phyloP scores from a whole-genome alignment of 2,329 filamentous ascomycete species.

The Lachnellula occidentalis region DNA sequence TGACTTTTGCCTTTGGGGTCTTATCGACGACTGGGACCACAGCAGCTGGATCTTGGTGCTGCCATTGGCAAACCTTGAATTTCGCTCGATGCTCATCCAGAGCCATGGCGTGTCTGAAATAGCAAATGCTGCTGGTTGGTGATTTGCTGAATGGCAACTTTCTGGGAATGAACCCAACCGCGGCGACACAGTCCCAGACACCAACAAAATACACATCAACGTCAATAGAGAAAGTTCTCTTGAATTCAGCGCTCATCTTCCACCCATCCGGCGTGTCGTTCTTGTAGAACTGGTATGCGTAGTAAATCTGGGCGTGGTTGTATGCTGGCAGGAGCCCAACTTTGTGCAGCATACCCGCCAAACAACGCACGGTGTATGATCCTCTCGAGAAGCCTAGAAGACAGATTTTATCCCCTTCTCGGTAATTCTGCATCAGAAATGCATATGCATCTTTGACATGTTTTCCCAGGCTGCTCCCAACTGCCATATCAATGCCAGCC shows the following conservation, averaged over 20 bases:
- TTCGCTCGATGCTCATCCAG: conserved; percentile 40
- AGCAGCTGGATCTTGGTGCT: conserved; percentile 27
- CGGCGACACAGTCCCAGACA: conserved; percentile 38
- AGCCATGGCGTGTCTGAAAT: conserved; percentile 40
- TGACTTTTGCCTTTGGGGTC: conserved; percentile 1
- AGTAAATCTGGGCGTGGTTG: conserved; percentile 49
- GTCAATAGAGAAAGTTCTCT: conserved; percentile 39
- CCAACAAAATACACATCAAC: conserved; percentile 40
- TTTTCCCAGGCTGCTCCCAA: conserved; percentile 38
- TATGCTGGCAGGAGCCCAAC: conserved; percentile 49
- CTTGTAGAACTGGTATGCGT: conserved; percentile 42
- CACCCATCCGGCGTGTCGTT: conserved; percentile 35
- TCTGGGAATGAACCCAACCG: conserved; percentile 37
- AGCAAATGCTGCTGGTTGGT: conserved; percentile 32
- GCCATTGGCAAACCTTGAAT: conserved; percentile 38
- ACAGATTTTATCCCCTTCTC: conserved; percentile 42
- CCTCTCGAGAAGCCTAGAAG: conserved; percentile 45
- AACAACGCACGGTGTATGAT: conserved; percentile 45
- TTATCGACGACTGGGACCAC: not conserved
- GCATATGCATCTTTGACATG: conserved; percentile 37
- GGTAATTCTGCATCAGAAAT: conserved; percentile 45
- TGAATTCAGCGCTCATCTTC: conserved; percentile 39
- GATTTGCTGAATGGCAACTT: conserved; percentile 35
- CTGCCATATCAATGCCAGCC: conserved; percentile 38
- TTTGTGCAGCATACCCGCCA: conserved; percentile 40